A percentile compares a stretch with the other conserved stretches of the same genome.
These are phyloP conservation scores for Chlamydomonas sp. DNA, from an alignment of 139 green algal species.

Conservation along the genomic window DNA sequence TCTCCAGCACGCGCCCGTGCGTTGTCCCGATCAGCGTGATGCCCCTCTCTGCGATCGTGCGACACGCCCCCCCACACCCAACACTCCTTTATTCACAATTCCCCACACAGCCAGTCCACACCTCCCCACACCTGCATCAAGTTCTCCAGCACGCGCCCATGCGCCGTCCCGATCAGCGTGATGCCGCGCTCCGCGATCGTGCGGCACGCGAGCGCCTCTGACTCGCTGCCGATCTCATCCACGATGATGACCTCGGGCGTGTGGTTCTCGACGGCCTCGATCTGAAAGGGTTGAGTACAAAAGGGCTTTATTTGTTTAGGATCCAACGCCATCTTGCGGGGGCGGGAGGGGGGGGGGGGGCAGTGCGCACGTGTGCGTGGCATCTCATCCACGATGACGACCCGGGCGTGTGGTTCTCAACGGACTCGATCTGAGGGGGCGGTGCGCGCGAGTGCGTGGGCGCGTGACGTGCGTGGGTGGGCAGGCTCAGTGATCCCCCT, in stretches of 20 bases:
- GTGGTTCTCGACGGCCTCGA: constrained; percentile 97
- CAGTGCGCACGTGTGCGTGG: constrained; percentile 38
- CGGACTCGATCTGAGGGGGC: constrained; percentile 88
- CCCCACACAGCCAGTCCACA: too few relatives aligned
- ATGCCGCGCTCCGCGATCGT: constrained; percentile 96
- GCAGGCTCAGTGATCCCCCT: too few relatives aligned
- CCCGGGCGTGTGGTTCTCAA: constrained; percentile 91
- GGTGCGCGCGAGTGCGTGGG: too few relatives aligned
- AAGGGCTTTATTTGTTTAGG: too few relatives aligned
- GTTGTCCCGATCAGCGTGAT: constrained; percentile 93
- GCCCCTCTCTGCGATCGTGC: constrained; percentile 76
- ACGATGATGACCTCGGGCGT: constrained; percentile 77
- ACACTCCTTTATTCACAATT: too few relatives aligned
- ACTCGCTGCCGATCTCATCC: constrained; percentile 95
- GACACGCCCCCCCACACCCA: too few relatives aligned
- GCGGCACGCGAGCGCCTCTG: constrained; percentile 87
- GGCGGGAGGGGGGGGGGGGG: not conserved
- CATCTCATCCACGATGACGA: constrained; percentile 95
- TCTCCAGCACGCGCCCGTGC: constrained; percentile 92
- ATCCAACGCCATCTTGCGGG: too few relatives aligned
- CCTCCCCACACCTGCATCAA: constrained; percentile 95
- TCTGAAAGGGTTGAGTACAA: too few relatives aligned
- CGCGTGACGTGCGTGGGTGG: too few relatives aligned
- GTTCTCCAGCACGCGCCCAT: constrained; percentile 94
- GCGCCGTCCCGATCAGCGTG: constrained; percentile 88